These are phyloP conservation scores for Xanthoconium stramineum DNA, from an alignment of 768 basidiomycete genomes.

Conservation along the genomic window DNA sequence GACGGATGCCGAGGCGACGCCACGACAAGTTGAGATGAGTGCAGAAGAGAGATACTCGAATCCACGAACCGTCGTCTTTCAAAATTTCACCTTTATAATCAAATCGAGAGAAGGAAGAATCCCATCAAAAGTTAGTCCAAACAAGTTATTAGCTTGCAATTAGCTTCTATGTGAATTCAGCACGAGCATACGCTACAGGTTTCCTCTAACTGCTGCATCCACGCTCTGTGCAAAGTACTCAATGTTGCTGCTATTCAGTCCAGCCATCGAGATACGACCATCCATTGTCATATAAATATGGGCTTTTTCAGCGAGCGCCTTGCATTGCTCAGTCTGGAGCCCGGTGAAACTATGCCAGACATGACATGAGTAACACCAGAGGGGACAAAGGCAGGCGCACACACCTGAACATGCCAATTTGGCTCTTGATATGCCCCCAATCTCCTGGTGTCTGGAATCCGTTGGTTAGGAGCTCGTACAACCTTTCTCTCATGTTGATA, in stretches of 20 bases:
- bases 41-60: not conserved
- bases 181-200: slow-evolving; percentile 44
- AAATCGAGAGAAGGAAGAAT: slow-evolving; percentile 11
- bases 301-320: slow-evolving; percentile 79
- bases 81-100: slow-evolving; percentile 19
- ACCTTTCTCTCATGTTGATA: slow-evolving; percentile 84
- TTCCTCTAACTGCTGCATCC: slow-evolving; percentile 76
- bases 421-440: slow-evolving; percentile 93
- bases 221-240: slow-evolving; percentile 89
- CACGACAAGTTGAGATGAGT: not conserved
- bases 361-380: not conserved
- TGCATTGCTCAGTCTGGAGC: slow-evolving; percentile 73
- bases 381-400: slow-evolving; percentile 15
- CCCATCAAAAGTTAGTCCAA: slow-evolving; percentile 22
- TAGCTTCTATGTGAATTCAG: slow-evolving; percentile 25
- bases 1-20: not conserved
- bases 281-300: slow-evolving; percentile 94
- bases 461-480: slow-evolving; percentile 74
- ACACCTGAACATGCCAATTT: slow-evolving; percentile 98
- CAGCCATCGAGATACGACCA: slow-evolving; percentile 93
- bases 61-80: slow-evolving; percentile 13
- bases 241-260: slow-evolving; percentile 79
- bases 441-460: slow-evolving; percentile 87
- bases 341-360: slow-evolving; percentile 71
- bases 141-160: slow-evolving; percentile 20